Base-by-base conservation (phyloP, 371 early-diverging fungal genomes). In the Mucor mucedo region DNA sequence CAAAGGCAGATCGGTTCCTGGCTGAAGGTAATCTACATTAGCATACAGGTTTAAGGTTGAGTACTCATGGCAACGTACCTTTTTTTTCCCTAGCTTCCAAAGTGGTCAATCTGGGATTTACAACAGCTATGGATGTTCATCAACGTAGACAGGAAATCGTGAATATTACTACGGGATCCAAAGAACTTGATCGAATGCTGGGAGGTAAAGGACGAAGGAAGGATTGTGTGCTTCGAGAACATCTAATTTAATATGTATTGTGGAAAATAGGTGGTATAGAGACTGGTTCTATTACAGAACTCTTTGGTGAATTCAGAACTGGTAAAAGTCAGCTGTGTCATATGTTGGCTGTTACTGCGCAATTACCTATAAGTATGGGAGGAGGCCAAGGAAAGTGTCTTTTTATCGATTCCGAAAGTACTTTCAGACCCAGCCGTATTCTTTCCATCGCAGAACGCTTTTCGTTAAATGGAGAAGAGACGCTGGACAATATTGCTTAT, bases 301-400 rank as follows among this genome's bases (percentile, higher is more conserved):
- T 99, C 3, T 99, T 99, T 91, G 99, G 99, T 29, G 99, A 99
- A 79, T 99, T 99, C 76, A 86, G 99, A 68, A 99, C 99, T 2
- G 99, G 99, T 69, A 99, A 99, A 82, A 95, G 96, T 63, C 99
- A 99, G 78, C 62, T 99, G 16, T 99, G 99, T 77, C 99, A 99
- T 72, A 99, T 95, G 61, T 77, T 99, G 16, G 96, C 99, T 2
- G 99, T 99, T 21, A 96, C 98, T 16, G 96, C 96, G 67, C 99
- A 99, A 88, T 84, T 99, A 16, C 93, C 93, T 2, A 69, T 77
- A 21, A 85, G 89, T 39, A 83, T 87, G 83, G 97, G 97, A 14
- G 99, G 99, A 6, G 97, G 91, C 7, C 93, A 90, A 76, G 99
- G 99, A 39, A 98, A 95, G 73, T 96, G 96, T 64, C 71, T 99